Conservation (phyloP, 1,284 basidiomycete genomes). For the Moniliella sp. region DNA sequence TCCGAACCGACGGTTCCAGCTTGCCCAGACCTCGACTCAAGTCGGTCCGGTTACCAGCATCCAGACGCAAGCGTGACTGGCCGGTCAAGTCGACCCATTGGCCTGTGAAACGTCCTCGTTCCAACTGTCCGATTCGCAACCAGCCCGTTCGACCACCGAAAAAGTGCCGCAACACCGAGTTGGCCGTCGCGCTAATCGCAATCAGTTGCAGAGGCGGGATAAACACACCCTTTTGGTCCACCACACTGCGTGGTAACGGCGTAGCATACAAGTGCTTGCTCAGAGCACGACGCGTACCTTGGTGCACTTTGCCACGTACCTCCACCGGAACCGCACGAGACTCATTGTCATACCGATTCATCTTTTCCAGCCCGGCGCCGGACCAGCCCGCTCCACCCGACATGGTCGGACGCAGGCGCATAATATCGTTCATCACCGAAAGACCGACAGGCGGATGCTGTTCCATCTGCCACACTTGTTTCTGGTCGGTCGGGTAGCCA, state of each 20-base stretch:
- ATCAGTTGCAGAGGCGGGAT: conserved; percentile 24
- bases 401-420: conserved; percentile 16
- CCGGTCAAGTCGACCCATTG: conserved; percentile 28
- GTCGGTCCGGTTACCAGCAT: too few species aligned
- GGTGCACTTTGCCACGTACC: conserved; percentile 1
- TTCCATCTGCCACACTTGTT: conserved; percentile 21
- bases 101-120: conserved; percentile 7
- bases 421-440: conserved; percentile 15
- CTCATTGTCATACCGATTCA: too few species aligned
- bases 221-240: too few species aligned
- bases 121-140: conserved; percentile 20
- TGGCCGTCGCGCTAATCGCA: conserved; percentile 23
- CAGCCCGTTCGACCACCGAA: conserved; percentile 28
- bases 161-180: conserved; percentile 29
- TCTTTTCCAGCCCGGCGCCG: conserved; percentile 16
- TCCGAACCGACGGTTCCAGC: conserved; percentile 5
- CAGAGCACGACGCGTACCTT: conserved; percentile 5
- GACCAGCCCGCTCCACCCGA: conserved; percentile 18
- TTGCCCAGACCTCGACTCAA: too few species aligned
- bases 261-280: neutral
- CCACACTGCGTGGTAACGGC: too few species aligned
- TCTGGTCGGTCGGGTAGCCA: conserved; percentile 20
- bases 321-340: too few species aligned
- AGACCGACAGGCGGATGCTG: conserved; percentile 22
- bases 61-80: too few species aligned